phyloP scores from a whole-genome alignment of 495 filamentous ascomycete genomes.

The Cetradonia linearis region DNA sequence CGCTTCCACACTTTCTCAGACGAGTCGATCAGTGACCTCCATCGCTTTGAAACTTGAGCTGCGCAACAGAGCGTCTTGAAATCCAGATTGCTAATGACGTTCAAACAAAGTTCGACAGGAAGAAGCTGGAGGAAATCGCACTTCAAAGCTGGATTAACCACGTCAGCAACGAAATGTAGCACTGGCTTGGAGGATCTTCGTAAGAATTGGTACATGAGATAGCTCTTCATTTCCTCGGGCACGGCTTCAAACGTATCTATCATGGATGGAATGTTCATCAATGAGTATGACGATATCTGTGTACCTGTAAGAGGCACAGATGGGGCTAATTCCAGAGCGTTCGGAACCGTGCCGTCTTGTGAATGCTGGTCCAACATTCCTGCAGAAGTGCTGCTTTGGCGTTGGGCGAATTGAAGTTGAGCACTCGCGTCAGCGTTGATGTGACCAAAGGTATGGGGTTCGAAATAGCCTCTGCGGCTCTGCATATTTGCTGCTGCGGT shows the following conservation, averaged over 20 bases:
- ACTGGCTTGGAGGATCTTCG: slow-evolving; percentile 82
- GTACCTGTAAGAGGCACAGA: neutral
- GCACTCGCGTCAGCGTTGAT: slow-evolving; percentile 5
- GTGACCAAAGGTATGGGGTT: slow-evolving; percentile 9
- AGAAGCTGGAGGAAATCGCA: slow-evolving; percentile 81
- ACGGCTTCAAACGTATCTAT: slow-evolving; percentile 84
- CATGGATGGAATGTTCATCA: slow-evolving; percentile 72
- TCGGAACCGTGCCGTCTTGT: neutral
- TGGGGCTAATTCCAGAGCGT: neutral
- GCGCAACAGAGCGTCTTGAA: slow-evolving; percentile 79
- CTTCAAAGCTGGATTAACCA: slow-evolving; percentile 93
- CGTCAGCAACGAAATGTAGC: slow-evolving; percentile 79
- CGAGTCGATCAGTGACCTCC: slow-evolving; percentile 79
- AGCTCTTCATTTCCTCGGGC: slow-evolving; percentile 77
- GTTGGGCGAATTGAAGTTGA: slow-evolving; percentile 4
- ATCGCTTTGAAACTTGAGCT: slow-evolving; percentile 88
- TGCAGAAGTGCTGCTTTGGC: slow-evolving; percentile 10
- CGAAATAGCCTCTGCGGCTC: slow-evolving; percentile 27
- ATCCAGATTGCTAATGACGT: slow-evolving; percentile 80
- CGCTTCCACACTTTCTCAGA: slow-evolving; percentile 96
- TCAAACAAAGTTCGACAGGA: slow-evolving; percentile 75
- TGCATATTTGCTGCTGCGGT: slow-evolving; percentile 63
- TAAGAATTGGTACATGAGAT: slow-evolving; percentile 92
- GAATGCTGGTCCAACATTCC: slow-evolving; percentile 9
- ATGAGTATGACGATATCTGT: slow-evolving; percentile 30